These are phyloP conservation scores for Phaeosphaeria sp. DNA, from an alignment of 2,329 filamentous ascomycete species.

Conservation along the genomic window DNA sequence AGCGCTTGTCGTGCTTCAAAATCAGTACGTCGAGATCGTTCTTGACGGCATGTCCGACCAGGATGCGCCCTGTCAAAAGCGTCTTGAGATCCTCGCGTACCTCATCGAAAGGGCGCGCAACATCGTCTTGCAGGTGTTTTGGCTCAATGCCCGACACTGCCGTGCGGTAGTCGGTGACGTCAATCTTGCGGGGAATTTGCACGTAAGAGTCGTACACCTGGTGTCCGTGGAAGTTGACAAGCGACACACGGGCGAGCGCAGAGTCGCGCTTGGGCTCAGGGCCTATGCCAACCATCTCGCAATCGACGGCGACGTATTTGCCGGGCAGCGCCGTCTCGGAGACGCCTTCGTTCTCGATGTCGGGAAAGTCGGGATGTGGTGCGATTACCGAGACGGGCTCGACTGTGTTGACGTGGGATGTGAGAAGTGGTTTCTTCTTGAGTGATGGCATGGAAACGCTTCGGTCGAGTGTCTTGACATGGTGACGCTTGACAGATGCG, in stretches of 20 bases:
- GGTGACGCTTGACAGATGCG: conserved; percentile 40
- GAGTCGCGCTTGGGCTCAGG: conserved; percentile 69
- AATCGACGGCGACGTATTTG: conserved; percentile 93
- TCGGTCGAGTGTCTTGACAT: conserved; percentile 52
- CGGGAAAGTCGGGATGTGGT: conserved; percentile 46
- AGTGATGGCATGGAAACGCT: conserved; percentile 44
- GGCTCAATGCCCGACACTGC: conserved; percentile 81
- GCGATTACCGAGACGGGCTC: conserved; percentile 59
- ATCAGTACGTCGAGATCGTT: conserved; percentile 78
- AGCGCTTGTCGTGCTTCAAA: conserved; percentile 76
- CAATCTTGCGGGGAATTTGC: conserved; percentile 67
- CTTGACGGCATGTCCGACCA: conserved; percentile 84
- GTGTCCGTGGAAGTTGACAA: conserved; percentile 92
- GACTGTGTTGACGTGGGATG: conserved; percentile 61
- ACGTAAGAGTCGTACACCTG: conserved; percentile 97
- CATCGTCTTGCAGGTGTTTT: conserved; percentile 67
- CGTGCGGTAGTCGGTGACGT: conserved; percentile 90
- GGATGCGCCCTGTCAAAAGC: conserved; percentile 72
- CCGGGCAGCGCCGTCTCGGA: conserved; percentile 70
- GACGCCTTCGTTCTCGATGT: conserved; percentile 53
- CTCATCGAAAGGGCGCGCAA: conserved; percentile 67
- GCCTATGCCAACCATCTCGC: conserved; percentile 95
- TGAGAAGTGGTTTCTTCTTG: conserved; percentile 56
- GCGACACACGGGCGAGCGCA: conserved; percentile 81
- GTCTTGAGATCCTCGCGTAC: conserved; percentile 76